Evolutionary conservation across 805 yeast genomes (phyloP).

Genomic region (Kluyveromyces starmeri): DNA sequence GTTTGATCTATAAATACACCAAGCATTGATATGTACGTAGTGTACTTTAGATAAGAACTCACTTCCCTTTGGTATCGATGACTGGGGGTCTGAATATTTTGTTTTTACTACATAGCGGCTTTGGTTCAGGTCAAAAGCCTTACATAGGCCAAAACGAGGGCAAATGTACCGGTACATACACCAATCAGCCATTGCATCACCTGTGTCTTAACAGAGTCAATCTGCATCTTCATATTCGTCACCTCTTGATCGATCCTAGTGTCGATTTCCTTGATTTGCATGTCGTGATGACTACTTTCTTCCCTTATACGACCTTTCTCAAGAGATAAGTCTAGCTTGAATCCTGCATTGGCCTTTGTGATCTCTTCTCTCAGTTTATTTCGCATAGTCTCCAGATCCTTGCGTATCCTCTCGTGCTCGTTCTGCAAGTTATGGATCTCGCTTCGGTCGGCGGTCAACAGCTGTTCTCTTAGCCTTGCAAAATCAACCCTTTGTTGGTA

Average conservation of each 20-base stretch:
- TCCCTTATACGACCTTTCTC: slow-evolving; percentile 95
- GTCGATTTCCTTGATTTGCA: slow-evolving; percentile 89
- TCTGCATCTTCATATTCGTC: slow-evolving; percentile 89
- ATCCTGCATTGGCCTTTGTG: slow-evolving; percentile 82
- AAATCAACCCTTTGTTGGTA: slow-evolving; percentile 96
- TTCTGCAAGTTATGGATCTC: slow-evolving; percentile 75
- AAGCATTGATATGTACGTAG: too few relatives aligned
- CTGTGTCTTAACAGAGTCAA: slow-evolving; percentile 90
- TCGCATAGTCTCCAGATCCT: slow-evolving; percentile 78
- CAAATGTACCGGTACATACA: slow-evolving; percentile 97
- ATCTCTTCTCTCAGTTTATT: slow-evolving; percentile 85
- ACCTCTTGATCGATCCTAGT: slow-evolving; percentile 93
- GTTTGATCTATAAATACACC: slow-evolving; percentile 37
- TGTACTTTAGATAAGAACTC: too few relatives aligned
- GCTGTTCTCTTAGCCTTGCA: slow-evolving; percentile 86
- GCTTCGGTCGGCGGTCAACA: slow-evolving; percentile 77
- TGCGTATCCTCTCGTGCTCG: slow-evolving; percentile 77
- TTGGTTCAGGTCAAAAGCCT: slow-evolving; percentile 52
- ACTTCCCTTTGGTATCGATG: too few relatives aligned
- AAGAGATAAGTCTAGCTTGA: slow-evolving; percentile 78
- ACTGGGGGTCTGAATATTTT: not conserved
- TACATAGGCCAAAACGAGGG: slow-evolving; percentile 84
- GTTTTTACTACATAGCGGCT: not conserved
- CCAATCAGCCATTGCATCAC: slow-evolving; percentile 98
- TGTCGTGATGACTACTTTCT: slow-evolving; percentile 85